Evolutionary conservation across 805 yeast species (phyloP).

Genomic region (Candida suzukii): DNA sequence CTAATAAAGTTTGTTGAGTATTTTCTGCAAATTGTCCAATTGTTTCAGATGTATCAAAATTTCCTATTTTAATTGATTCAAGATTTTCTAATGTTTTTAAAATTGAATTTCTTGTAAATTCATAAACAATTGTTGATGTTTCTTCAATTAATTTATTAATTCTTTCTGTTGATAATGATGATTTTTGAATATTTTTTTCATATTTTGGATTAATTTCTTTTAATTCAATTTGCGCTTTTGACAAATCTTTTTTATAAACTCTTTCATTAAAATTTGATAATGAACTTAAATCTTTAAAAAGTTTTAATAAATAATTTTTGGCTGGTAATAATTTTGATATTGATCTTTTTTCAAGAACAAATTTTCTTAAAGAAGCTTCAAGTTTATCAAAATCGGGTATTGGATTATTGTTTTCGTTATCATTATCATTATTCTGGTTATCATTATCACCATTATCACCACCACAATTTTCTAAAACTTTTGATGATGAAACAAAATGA

Average conservation of each 20-base stretch:
- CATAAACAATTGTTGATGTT: slow-evolving; percentile 51
- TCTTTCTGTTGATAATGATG: slow-evolving; percentile 47
- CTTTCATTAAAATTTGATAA: slow-evolving; percentile 59
- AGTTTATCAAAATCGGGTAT: slow-evolving; percentile 73
- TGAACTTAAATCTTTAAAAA: slow-evolving; percentile 55
- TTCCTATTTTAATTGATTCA: slow-evolving; percentile 31
- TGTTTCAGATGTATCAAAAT: slow-evolving; percentile 56
- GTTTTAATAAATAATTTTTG: slow-evolving; percentile 70
- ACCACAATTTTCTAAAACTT: slow-evolving; percentile 29
- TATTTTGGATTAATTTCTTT: slow-evolving; percentile 57
- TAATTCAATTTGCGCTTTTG: slow-evolving; percentile 40
- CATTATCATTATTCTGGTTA: slow-evolving; percentile 29
- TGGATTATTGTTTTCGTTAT: slow-evolving; percentile 21
- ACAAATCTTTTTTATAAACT: slow-evolving; percentile 43
- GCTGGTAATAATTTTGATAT: slow-evolving; percentile 89
- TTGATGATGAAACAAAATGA: slow-evolving; percentile 76
- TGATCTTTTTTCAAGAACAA: slow-evolving; percentile 83
- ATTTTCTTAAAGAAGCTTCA: slow-evolving; percentile 78
- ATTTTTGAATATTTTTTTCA: slow-evolving; percentile 43
- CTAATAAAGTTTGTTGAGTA: slow-evolving; percentile 63
- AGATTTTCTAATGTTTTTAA: slow-evolving; percentile 39
- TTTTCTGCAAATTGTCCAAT: slow-evolving; percentile 61
- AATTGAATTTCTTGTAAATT: slow-evolving; percentile 46
- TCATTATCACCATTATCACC: slow-evolving; percentile 26
- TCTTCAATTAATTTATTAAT: slow-evolving; percentile 60